Evolutionary conservation across 495 filamentous ascomycete species (phyloP), one percentile per base, ranked within the genome.

Genomic region (Daldinia loculata): DNA sequence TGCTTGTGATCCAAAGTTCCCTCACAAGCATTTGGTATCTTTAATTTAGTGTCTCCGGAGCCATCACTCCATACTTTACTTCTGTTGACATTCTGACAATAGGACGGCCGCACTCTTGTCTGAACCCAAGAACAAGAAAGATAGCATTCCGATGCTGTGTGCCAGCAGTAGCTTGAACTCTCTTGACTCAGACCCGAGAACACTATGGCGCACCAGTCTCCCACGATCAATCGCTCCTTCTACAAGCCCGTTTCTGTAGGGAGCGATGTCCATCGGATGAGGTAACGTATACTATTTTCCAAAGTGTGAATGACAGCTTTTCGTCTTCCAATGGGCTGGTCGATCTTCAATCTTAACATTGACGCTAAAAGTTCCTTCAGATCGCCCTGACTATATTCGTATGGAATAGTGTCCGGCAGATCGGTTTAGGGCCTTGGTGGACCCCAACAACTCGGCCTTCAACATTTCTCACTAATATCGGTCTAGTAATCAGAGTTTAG

Each of bases 121-220:
- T 19, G 0, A 56, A 19, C 3, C 9, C 38, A 30, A 63, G 43
- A 55, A 38, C 38, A 30, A 63, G 43, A 55, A 38, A 50, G 9
- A n/a, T 15, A 24, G 3, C 8, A 29, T n/a, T 32, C 58, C 53
- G 45, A 50, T 12, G 22, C 43, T 15, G 51, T 34, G 2, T 57
- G 11, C 52, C 36, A 51, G 50, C 34, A 64, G 50, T 65, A 68
- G 65, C 41, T 34, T 15, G 26, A 65, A 72, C 55, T 64, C 48
- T 68, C 70, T 29, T 29, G 70, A 72, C 55, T 72, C 64, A 48
- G 24, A n/a, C 38, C 48, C 22, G 29, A 29, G 51, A 38, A 22
- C 30, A 30, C 56, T 61, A 61, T 17, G 22, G 6, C 27, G 19
- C 5, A 26, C 41, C 39, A 45, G 53, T 39, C 55, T 26, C 43